Base-by-base conservation (phyloP, 2,329 filamentous ascomycete species). In the Aspergillus persii region DNA sequence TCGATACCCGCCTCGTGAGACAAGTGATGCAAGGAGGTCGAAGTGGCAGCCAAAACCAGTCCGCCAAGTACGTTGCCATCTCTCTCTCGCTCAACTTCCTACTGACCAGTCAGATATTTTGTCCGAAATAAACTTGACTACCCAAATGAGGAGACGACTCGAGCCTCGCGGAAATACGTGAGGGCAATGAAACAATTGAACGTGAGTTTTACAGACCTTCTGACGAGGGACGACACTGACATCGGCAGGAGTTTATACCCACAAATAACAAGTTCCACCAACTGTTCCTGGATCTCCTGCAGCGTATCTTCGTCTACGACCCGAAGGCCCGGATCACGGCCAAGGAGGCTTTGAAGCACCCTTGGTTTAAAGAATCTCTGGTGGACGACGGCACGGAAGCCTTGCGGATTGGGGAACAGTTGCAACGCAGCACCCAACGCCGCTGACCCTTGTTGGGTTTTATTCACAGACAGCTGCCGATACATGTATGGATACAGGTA, bases 301-400 rank as follows among this genome's bases (percentile, higher is more conserved):
- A 81, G 61, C 81, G 79, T 64, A 88, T 89, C 68, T 89, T 89
- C 65, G 83, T 88, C 23, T 89, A 88, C 68, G 86, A 89, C 61
- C 86, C 86, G 6, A 86, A 86, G 70, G 81, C 83, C 64, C 81
- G 86, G 27, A 87, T 89, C 64, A 86, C 84, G 1, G 86, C 86
- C 61, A 85, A 87, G 63, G 79, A 88, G 67, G 86, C 86, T 15
- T 75, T 89, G 62, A 84, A 87, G 69, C 86, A 89, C 69, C 83
- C 84, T 1, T 89, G 86, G 86, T 89, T 89, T 75, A 84, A 81
- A 63, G 86, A 89, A 71, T 78, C 80, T 11, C 78, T 88, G 26
- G 81, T 87, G 66, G 86, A 89, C 67, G 86, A 89, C 68, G 86
- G 86, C 58, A 88, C 86, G 6, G 86, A 88, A 73, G 86, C 86